phyloP scores from a whole-genome alignment of 1,284 basidiomycete genomes.

The Leucoagaricus sp. region DNA sequence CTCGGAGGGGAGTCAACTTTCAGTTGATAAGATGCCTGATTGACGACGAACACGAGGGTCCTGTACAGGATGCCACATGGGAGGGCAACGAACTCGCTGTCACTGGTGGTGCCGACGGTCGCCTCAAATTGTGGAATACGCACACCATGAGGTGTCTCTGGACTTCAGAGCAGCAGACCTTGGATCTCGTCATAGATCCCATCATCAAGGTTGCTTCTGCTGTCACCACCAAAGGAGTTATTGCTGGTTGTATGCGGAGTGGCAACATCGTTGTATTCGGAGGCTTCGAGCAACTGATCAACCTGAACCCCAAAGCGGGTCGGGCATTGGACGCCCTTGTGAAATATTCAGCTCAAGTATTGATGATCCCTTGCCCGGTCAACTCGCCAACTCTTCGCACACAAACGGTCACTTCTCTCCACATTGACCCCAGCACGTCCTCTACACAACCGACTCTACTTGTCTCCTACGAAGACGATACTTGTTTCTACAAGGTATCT shows the following conservation, averaged over 20 bases:
- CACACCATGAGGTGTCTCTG: slow-evolving; percentile 57
- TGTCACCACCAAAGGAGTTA: slow-evolving; percentile 41
- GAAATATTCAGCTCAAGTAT: slow-evolving; percentile 18
- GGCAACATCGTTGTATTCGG: slow-evolving; percentile 61
- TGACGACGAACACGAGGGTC: slow-evolving; percentile 59
- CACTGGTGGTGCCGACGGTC: slow-evolving; percentile 63
- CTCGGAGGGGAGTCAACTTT: slow-evolving; percentile 42
- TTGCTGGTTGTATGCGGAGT: slow-evolving; percentile 52
- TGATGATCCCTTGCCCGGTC: slow-evolving; percentile 27
- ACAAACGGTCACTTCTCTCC: slow-evolving; percentile 23
- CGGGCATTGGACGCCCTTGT: neutral
- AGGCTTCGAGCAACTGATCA: slow-evolving; percentile 27
- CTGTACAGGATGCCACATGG: slow-evolving; percentile 56
- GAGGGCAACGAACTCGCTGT: slow-evolving; percentile 37
- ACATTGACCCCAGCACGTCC: slow-evolving; percentile 25
- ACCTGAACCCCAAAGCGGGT: neutral
- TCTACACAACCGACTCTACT: slow-evolving; percentile 34
- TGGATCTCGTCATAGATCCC: slow-evolving; percentile 42
- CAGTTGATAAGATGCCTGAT: slow-evolving; percentile 47
- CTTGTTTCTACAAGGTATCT: slow-evolving; percentile 44
- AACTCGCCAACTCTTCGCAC: slow-evolving; percentile 7
- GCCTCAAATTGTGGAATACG: slow-evolving; percentile 72
- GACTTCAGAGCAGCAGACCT: slow-evolving; percentile 49
- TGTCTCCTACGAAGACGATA: slow-evolving; percentile 45
- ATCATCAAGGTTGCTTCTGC: slow-evolving; percentile 48